These are phyloP conservation scores for Synchytrium microbalum DNA, from an alignment of 371 early-diverging fungal genomes.

Conservation along the genomic window DNA sequence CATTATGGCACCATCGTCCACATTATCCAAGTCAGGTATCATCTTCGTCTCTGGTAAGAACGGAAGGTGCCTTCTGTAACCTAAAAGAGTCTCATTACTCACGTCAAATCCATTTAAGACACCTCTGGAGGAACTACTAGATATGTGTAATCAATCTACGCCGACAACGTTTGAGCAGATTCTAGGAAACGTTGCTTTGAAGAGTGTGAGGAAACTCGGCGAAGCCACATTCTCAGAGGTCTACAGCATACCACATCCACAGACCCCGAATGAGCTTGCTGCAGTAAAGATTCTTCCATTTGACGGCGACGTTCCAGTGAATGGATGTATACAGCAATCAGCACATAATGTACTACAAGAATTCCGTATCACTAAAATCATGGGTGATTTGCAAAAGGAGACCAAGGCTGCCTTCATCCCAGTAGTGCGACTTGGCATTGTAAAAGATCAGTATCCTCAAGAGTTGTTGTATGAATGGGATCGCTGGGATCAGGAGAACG, in stretches of 20 bases:
- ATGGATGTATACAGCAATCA: background rate
- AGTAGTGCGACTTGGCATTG: background rate
- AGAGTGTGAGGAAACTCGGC: slow-evolving; percentile 22
- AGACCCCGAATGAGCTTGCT: background rate
- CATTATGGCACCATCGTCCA: too few relatives aligned
- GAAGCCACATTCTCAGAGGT: slow-evolving; percentile 39
- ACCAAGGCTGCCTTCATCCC: background rate
- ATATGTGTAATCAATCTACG: background rate
- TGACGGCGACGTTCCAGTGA: background rate
- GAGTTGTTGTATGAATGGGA: slow-evolving; percentile 62
- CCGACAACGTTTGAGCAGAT: background rate
- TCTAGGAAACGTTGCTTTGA: background rate
- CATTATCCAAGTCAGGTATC: too few relatives aligned
- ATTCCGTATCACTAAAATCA: background rate
- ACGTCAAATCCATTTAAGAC: too few relatives aligned
- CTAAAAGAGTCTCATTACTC: too few relatives aligned
- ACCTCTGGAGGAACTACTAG: background rate
- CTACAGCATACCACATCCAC: slow-evolving; percentile 5
- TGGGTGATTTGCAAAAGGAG: background rate
- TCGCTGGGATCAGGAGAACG: slow-evolving; percentile 43
- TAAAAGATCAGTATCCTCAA: slow-evolving; percentile 43
- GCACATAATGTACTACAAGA: background rate
- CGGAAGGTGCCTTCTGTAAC: too few relatives aligned
- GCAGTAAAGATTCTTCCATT: slow-evolving; percentile 8
- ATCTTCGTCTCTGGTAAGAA: too few relatives aligned